Percentiles rank a stretch among this genome's conserved stretches.
Evolutionary conservation across 2,329 filamentous ascomycete species (phyloP).

Genomic region (Colletotrichum costaricense): DNA sequence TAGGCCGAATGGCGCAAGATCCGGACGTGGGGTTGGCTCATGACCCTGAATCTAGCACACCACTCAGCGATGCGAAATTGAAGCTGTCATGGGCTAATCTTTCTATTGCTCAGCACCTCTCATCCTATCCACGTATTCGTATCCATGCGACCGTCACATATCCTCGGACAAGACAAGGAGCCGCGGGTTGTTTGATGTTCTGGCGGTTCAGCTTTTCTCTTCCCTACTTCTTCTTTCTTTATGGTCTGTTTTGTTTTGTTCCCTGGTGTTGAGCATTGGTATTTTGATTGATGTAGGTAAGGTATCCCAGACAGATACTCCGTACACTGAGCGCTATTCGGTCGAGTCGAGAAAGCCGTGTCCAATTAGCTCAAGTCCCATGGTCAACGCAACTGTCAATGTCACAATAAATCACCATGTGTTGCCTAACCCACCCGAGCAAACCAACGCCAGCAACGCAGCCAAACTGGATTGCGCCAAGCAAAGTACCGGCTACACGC

Average conservation of each 20-base stretch:
- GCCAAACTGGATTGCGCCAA: neutral
- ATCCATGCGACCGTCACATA: neutral
- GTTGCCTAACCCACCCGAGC: slow-evolving; percentile 19
- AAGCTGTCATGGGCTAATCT: neutral
- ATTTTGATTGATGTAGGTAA: too few relatives aligned
- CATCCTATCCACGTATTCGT: slow-evolving; percentile 1
- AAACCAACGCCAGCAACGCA: neutral
- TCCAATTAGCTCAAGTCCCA: slow-evolving; percentile 1
- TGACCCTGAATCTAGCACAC: slow-evolving; percentile 3
- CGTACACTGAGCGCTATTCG: neutral
- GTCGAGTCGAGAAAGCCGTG: neutral
- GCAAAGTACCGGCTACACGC: slow-evolving; percentile 1
- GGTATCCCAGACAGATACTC: too few relatives aligned
- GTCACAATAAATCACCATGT: neutral
- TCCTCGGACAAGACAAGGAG: neutral
- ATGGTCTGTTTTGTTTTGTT: neutral
- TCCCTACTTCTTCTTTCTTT: neutral
- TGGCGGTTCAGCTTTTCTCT: neutral
- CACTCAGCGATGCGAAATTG: neutral
- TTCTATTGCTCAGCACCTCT: neutral
- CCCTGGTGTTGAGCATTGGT: neutral
- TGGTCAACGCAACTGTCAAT: slow-evolving; percentile 10
- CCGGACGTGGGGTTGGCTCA: slow-evolving; percentile 6
- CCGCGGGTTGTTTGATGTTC: neutral
- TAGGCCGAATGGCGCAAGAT: slow-evolving; percentile 9